Base-by-base conservation (phyloP, 306 rosid genomes). In the Chamaecrista fasciculata region DNA sequence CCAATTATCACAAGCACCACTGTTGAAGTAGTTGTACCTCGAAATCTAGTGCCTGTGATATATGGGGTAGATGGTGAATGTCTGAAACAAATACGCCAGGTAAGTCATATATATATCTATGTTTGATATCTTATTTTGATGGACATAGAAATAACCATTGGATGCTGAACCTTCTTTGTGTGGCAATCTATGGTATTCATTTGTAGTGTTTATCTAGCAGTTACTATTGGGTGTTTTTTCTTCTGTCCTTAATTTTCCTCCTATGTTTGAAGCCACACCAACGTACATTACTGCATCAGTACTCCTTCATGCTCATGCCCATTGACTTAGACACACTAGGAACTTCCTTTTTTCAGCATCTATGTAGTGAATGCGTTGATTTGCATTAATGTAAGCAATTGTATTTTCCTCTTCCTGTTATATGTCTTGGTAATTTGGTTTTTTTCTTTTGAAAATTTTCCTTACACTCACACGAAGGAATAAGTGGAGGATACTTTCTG, bases 31-130 rank as follows among this genome's bases (percentile, higher is more conserved):
- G 87, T 85, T 34, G 97, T 95, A 75, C 99, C 99, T 74, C 85
- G 84, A 53, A 69, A 80, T 28, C 20, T 89, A 72, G 97, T 95
- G 75, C 91, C 97, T 15, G 78, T 57, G 57, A 87, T 95, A 69
- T 84, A 79, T 69, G 99, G 97, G 31, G 99, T 91, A 79, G 90
- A 95, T 80, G 99, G 96, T 72, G 97, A 89, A 85, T 95, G 99
- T 82, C 78, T 95, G 82, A 95, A 78, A 76, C 99, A 91, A 82
- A 91, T 95, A 74, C 91, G 90, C 33, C 87, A 91, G 96, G 99
- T 91, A 80, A 65, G 52, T 69, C 34, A 28, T n/a, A 33, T 2
- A 39, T 19, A 6, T n/a, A n/a, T n/a, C n/a, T n/a, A n/a, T n/a
- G 36, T 23, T 19, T 19, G 16, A 8, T 24, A 19, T 18, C 49